Conservation (phyloP, 1,284 basidiomycete species). For the Cutaneotrichosporon sp. region DNA sequence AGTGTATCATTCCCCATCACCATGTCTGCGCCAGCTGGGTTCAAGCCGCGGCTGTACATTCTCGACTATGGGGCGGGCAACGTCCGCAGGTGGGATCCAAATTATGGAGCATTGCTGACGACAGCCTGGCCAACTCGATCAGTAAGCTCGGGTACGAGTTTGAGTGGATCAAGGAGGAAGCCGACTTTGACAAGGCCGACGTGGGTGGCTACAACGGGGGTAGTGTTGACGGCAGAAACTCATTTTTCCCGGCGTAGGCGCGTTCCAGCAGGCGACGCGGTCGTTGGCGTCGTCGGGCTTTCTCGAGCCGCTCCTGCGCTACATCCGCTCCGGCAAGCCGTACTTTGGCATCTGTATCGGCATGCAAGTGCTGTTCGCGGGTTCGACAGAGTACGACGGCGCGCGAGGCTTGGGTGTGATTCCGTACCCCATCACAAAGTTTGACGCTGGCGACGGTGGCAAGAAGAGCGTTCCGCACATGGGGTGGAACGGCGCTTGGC, state of each 20-base stretch:
- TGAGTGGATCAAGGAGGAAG: slow-evolving; percentile 79
- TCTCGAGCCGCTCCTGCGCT: slow-evolving; percentile 71
- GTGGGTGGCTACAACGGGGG: slow-evolving; percentile 59
- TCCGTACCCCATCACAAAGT: slow-evolving; percentile 47
- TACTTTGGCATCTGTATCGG: slow-evolving; percentile 99
- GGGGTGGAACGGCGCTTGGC: slow-evolving; percentile 79
- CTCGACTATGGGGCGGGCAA: slow-evolving; percentile 96
- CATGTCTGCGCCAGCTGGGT: slow-evolving; percentile 6
- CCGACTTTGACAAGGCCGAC: slow-evolving; percentile 81
- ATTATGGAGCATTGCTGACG: background rate
- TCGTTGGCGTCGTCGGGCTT: slow-evolving; percentile 70
- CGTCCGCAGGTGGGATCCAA: slow-evolving; percentile 54
- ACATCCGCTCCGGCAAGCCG: slow-evolving; percentile 83
- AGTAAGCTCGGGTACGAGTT: slow-evolving; percentile 80
- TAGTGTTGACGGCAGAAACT: slow-evolving; percentile 60
- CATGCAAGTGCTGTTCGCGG: slow-evolving; percentile 88
- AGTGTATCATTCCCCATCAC: background rate
- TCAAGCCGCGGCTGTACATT: slow-evolving; percentile 60
- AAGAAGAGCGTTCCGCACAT: slow-evolving; percentile 92
- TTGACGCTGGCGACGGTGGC: slow-evolving; percentile 34
- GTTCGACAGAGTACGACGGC: slow-evolving; percentile 64
- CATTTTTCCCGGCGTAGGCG: slow-evolving; percentile 96
- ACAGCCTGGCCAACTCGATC: slow-evolving; percentile 79
- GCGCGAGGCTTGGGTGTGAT: slow-evolving; percentile 49
- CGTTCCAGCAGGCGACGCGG: slow-evolving; percentile 81